Base-by-base conservation (phyloP, 1,284 basidiomycete genomes). In the Schizophyllum commune region DNA sequence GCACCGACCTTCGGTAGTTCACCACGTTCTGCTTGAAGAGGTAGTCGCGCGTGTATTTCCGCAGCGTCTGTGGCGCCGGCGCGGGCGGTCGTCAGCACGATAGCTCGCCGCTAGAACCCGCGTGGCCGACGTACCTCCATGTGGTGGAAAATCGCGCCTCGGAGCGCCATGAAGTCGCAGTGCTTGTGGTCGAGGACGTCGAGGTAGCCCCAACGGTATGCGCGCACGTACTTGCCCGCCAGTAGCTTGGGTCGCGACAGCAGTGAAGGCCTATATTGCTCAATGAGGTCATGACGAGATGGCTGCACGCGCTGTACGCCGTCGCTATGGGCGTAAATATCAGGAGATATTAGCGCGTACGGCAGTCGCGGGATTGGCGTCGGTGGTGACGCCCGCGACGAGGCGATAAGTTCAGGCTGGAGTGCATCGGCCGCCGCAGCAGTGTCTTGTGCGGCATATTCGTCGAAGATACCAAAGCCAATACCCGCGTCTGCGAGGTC, bases 381-480 rank as follows among this genome's bases (percentile, higher is more conserved):
- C 21, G 81, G 53, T 55, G 20, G 20, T 19, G 53, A 55, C 11
- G 27, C 53, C 39, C 39, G 39, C 39, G 39, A 47, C 39, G 39
- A 47, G 39, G 39, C 39, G 17, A 17, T 13, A 47, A 47, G 3
- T 13, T 47, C 39, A 3, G 39, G 39, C 13, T 47, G 39, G 13
- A 47, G 39, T 47, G 39, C 39, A 9, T 47, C 39, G 39, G 39
- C 72, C 62, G 80, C 77, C 53, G 53, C 20, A 34, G 86, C 85
- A 20, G 87, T 84, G 55, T 81, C 79, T 52, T 86, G 84, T 51
- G 88, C 85, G 34, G 86, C 84, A 66, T 75, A 78, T 66, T 79
- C 78, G 70, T 91, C 89, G 75, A 91, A 91, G 63, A 92, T 89
- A 65, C 89, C 89, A 73, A 92, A 92, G 61, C 88, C 88, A 70